Evolutionary conservation across 1,139 yeast genomes (phyloP), one percentile per base, ranked within the genome.

Genomic region (Yamadazyma diddensiae): DNA sequence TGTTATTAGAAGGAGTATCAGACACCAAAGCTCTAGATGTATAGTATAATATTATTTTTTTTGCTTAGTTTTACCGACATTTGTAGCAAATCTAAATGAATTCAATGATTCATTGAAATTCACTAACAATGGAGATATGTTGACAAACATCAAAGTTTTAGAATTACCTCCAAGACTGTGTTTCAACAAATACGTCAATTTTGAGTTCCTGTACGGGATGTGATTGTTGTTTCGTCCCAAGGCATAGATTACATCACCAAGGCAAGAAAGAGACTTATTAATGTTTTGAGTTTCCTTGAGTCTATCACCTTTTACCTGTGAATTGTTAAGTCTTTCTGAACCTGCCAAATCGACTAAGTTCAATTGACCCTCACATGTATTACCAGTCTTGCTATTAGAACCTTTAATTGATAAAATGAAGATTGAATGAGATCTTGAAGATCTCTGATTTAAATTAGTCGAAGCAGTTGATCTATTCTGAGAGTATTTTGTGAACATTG

Each of bases 61-160:
- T 28, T 65, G 47, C 35, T 69, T 71, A 0, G 85, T 79, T 26
- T 63, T 62, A 46, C 81, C 81, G 2, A 83, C 92, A 43, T 87
- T 86, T 5, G 88, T 76, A 1, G 97, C 98, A 66, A 92, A 92
- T 34, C 97, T 65, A 37, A 92, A 64, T 0, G 96, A 86, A 49
- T 86, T 86, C 16, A 90, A 49, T 0, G 95, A 82, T 52, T 92
- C 98, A 43, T 70, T 76, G 31, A 79, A 69, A 53, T 85, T 85
- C 17, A 61, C 61, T 15, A 55, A 57, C 30, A 73, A 59, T 4
- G 96, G 90, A 2, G 96, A 84, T 5, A 90, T 71, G 48, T 88
- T 90, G 10, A 88, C 97, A 67, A 92, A 83, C 97, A 92, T 88
- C 38, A 92, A 65, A 0, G 97, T 88, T 54, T 90, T 92, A 1